Evolutionary conservation across 257 asterid genomes (phyloP).

Genomic region (Solanum neorickii): DNA sequence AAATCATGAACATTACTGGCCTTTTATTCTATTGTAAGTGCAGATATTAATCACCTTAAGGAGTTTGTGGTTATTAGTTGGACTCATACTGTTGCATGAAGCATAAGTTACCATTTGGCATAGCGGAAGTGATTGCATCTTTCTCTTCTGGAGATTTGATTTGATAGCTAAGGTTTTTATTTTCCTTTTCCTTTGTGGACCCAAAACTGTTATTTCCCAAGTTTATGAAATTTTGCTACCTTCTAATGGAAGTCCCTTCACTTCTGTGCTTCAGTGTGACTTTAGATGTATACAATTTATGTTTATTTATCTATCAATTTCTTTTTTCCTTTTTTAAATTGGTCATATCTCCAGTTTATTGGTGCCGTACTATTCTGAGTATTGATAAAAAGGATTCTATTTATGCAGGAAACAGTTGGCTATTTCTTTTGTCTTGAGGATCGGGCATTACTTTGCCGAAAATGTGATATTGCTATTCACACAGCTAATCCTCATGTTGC

Average conservation of each 20-base stretch:
- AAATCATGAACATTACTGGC: background rate
- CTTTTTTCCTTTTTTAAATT: background rate
- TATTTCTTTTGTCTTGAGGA: constrained; percentile 95
- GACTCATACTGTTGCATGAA: background rate
- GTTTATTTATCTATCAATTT: background rate
- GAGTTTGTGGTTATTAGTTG: background rate
- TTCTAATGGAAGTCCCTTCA: background rate
- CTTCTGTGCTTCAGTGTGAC: background rate
- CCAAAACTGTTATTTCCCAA: background rate
- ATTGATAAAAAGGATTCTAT: background rate
- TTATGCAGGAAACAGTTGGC: constrained; percentile 69
- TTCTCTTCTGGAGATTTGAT: background rate
- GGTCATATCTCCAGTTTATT: background rate
- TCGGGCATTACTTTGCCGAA: constrained; percentile 83
- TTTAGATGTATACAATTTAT: background rate
- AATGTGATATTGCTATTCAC: constrained; percentile 77
- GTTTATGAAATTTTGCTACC: background rate
- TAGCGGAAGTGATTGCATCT: background rate
- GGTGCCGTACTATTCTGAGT: background rate
- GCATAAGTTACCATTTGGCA: background rate
- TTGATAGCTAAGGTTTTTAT: background rate
- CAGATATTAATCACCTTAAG: background rate
- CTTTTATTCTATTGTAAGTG: background rate
- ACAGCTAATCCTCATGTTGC: constrained; percentile 55
- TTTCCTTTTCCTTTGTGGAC: background rate